phyloP scores from a whole-genome alignment of 2,329 filamentous ascomycete genomes.

The Fusarium subtropicale region DNA sequence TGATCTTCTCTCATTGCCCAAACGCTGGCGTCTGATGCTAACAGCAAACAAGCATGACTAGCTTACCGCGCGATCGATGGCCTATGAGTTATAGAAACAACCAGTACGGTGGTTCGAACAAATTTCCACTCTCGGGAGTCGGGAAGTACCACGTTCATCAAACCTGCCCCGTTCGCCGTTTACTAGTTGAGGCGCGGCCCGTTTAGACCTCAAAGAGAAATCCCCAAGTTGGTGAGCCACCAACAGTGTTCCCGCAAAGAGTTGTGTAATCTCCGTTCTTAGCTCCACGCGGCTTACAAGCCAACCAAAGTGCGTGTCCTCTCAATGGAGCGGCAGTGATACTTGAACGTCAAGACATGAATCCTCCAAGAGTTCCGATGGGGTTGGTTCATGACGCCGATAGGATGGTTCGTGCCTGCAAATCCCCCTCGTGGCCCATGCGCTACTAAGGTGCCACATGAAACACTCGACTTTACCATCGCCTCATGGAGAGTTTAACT shows the following conservation, averaged over 20 bases:
- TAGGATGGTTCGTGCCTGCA: conserved; percentile 41
- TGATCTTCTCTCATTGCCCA: conserved; percentile 14
- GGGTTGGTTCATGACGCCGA: conserved; percentile 39
- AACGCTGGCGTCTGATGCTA: conserved; percentile 25
- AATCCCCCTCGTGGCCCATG: conserved; percentile 35
- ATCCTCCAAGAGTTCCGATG: background rate
- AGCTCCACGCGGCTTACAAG: background rate
- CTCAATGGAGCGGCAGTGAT: background rate
- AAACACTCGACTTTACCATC: conserved; percentile 38
- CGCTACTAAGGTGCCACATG: conserved; percentile 41
- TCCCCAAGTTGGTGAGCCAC: conserved; percentile 9
- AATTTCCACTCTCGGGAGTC: conserved; percentile 15
- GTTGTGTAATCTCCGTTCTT: conserved; percentile 7
- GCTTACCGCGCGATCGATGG: conserved; percentile 26
- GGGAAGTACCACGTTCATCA: conserved; percentile 28
- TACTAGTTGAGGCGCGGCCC: conserved; percentile 38
- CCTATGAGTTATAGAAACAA: conserved; percentile 16
- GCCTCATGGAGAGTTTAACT: conserved; percentile 18
- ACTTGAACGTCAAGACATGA: background rate
- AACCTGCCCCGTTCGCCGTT: conserved; percentile 30
- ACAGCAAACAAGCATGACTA: conserved; percentile 20
- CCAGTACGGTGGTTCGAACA: conserved; percentile 4
- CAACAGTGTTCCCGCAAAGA: conserved; percentile 3
- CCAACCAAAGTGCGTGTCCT: conserved; percentile 6
- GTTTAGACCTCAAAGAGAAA: conserved; percentile 29